A percentile compares a stretch with the other conserved stretches of the same genome.
phyloP scores from a whole-genome alignment of 208 protist species.

The Crithidia acanthocephali region DNA sequence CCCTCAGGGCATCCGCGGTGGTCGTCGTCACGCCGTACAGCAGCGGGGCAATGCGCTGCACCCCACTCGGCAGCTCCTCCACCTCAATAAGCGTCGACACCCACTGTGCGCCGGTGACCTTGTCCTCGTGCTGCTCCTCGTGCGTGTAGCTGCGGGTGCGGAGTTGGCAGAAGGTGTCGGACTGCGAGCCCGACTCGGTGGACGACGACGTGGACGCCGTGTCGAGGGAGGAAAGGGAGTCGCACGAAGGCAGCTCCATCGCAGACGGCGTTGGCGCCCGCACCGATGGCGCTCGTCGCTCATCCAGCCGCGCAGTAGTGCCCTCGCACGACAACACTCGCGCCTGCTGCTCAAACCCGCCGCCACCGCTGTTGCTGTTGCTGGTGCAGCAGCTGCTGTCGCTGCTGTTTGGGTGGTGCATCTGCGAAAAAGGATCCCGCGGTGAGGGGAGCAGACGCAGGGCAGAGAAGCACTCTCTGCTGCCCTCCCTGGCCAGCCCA shows the following conservation, averaged over 20 bases:
- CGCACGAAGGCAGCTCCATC: background rate
- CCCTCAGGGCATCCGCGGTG: background rate
- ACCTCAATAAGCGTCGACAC: slow-evolving; percentile 29
- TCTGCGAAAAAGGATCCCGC: background rate
- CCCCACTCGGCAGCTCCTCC: slow-evolving; percentile 39
- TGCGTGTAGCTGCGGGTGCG: slow-evolving; percentile 34
- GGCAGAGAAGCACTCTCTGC: background rate
- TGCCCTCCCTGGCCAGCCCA: background rate
- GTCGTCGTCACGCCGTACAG: slow-evolving; percentile 19
- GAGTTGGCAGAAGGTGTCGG: slow-evolving; percentile 24
- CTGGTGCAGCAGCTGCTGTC: no score
- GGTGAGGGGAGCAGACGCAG: slow-evolving; percentile 1
- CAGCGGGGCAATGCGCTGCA: slow-evolving; percentile 22
- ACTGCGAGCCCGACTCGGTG: slow-evolving; percentile 7
- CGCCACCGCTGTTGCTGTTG: no score
- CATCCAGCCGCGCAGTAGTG: no score
- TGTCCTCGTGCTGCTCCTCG: slow-evolving; percentile 16
- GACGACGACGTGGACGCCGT: background rate
- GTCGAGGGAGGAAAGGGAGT: slow-evolving; percentile 2
- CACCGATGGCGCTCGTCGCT: no score
- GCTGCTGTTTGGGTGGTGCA: no score
- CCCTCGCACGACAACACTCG: no score
- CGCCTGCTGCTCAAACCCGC: no score
- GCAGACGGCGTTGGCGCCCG: background rate
- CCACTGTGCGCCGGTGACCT: slow-evolving; percentile 19